Percentiles rank a stretch among this genome's conserved stretches.
These are phyloP conservation scores for Cutaneotrichosporon daszewskae DNA, from an alignment of 1,284 basidiomycete genomes.

Conservation along the genomic window DNA sequence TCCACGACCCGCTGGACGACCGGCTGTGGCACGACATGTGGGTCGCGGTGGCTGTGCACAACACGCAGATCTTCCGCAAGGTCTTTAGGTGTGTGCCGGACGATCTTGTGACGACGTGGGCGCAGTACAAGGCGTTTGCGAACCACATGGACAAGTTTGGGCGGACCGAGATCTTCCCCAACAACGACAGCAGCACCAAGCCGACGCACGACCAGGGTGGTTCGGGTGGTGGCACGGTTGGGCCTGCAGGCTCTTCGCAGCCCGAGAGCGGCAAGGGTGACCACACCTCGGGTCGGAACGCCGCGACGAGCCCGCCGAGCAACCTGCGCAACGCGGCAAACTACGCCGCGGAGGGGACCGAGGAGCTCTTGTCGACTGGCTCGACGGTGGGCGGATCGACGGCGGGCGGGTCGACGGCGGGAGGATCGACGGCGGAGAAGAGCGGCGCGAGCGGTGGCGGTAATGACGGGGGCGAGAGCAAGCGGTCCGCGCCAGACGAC, in stretches of 20 bases:
- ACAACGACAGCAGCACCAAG: conserved; percentile 30
- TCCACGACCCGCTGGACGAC: conserved; percentile 81
- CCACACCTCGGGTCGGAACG: no score
- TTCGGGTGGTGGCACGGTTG: conserved; percentile 46
- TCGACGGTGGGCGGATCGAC: no score
- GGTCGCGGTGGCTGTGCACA: conserved; percentile 75
- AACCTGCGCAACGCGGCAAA: not conserved
- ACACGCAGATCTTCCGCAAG: conserved; percentile 88
- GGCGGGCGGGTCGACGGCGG: not conserved
- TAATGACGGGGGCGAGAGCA: conserved; percentile 19
- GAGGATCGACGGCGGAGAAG: not conserved
- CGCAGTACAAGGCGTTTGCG: conserved; percentile 80
- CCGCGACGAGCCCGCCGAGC: no score
- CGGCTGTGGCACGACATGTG: conserved; percentile 83
- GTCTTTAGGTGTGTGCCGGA: conserved; percentile 90
- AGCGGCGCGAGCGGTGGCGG: conserved; percentile 1
- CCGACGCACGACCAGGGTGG: conserved; percentile 49
- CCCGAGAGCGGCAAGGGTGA: no score
- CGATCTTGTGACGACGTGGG: conserved; percentile 86
- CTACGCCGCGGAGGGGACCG: no score
- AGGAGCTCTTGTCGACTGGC: no score
- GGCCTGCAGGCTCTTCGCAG: conserved; percentile 27
- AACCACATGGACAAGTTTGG: conserved; percentile 66
- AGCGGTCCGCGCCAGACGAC: conserved; percentile 54
- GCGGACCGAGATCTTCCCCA: conserved; percentile 25